Evolutionary conservation across 2,329 filamentous ascomycete genomes (phyloP).

Genomic region (Coniosporium tulheliwenetii): DNA sequence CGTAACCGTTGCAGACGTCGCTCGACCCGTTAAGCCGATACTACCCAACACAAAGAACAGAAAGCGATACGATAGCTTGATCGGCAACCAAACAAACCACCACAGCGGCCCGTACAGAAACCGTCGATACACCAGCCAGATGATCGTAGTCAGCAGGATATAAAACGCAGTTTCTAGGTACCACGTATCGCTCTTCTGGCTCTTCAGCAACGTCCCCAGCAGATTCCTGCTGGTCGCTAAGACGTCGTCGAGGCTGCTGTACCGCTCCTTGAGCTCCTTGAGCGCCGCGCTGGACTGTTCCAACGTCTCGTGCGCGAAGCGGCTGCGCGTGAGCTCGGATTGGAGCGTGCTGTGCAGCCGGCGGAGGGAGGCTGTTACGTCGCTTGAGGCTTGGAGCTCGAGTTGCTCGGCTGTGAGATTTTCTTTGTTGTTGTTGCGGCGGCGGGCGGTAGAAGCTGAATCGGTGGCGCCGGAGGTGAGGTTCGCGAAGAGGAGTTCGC

Average conservation of each 20-base stretch:
- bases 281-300: conserved; percentile 72
- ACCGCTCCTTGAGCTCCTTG: conserved; percentile 64
- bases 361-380: conserved; percentile 71
- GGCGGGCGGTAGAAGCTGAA: conserved; percentile 12
- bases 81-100: conserved; percentile 75
- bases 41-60: conserved; percentile 2
- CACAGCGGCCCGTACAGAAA: conserved; percentile 78
- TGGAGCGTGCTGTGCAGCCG: conserved; percentile 79
- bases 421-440: conserved; percentile 21
- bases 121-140: conserved; percentile 75
- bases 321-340: conserved; percentile 67
- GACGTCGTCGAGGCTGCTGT: conserved; percentile 63
- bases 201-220: conserved; percentile 62
- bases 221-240: conserved; percentile 60
- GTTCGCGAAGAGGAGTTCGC: conserved; percentile 56
- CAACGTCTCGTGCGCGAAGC: conserved; percentile 81
- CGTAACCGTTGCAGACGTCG: conserved; percentile 4
- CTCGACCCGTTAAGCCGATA: neutral
- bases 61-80: conserved; percentile 5
- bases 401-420: conserved; percentile 56
- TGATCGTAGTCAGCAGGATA: conserved; percentile 58
- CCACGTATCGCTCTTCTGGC: conserved; percentile 95
- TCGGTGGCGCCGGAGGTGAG: conserved; percentile 11
- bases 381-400: conserved; percentile 57
- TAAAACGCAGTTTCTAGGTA: conserved; percentile 87